Evolutionary conservation across 2,329 filamentous ascomycete genomes (phyloP), one percentile per base, ranked within the genome.

Genomic region (Penicillium vulpinum): DNA sequence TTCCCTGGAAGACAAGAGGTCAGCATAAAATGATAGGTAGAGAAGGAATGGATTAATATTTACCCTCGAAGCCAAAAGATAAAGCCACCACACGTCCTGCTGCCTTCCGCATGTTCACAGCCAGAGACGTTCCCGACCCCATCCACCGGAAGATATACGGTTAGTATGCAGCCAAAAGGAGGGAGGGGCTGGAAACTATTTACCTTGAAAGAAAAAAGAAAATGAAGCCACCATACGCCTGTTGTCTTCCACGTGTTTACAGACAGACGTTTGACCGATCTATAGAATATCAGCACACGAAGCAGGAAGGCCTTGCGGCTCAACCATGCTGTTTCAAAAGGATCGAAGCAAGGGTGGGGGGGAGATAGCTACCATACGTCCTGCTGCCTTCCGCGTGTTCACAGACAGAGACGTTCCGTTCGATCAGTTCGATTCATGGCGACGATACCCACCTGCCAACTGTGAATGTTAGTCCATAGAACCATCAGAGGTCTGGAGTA

Each of bases 401-500:
- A 51, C 38, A 51, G 28, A 41, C 36, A 51, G 36, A 51, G 13
- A 51, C 36, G 24, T 47, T n/a, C 44, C 21, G n/a, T n/a, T n/a
- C n/a, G n/a, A n/a, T 28, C 22, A 35, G 33, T 28, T 26, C 46
- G 22, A 39, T 38, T 39, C 3, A 9, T 4, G 16, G 46, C 10
- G 33, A 21, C 15, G 41, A 29, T 29, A 18, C 41, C 16, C 26
- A 29, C 26, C 41, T 29, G 6, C 41, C 16, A 18, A 13, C 41
- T 44, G n/a, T 18, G 4, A 4, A 29, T 41, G 16, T 44, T 9
- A 38, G 33, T 33, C 8, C 4, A 39, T 29, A 15, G 9, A 38
- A 13, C 3, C 33, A 13, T 22, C 22, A 29, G 3, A 8, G 13
- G 13, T 2, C 16, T 24, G 33, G 11, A n/a, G 8, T n/a, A 4